These are phyloP conservation scores for Alopecurus myosuroides DNA, from an alignment of 176 grass and related monocot species.

Conservation along the genomic window DNA sequence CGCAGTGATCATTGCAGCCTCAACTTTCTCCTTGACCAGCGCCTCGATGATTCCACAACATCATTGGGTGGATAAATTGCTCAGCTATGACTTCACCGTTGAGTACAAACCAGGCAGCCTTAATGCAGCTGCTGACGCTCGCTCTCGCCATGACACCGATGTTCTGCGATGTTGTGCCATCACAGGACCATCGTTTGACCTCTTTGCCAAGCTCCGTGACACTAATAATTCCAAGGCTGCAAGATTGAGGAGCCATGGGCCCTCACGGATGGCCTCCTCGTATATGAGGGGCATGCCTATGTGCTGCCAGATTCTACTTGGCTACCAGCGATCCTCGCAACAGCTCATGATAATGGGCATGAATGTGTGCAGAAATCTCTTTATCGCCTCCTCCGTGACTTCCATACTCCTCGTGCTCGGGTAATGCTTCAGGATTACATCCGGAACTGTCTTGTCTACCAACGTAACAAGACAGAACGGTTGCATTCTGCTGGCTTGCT, in stretches of 20 bases:
- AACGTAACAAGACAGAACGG: neutral
- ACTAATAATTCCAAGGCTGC: neutral
- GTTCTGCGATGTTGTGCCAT: neutral
- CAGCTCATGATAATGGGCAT: neutral
- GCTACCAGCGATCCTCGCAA: neutral
- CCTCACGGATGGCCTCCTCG: neutral
- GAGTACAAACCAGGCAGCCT: neutral
- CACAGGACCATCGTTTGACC: neutral
- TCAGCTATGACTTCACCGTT: neutral
- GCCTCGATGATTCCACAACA: neutral
- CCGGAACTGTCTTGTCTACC: neutral
- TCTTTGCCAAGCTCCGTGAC: neutral
- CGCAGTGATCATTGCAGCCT: neutral
- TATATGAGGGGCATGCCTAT: too few species aligned
- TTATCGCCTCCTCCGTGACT: neutral
- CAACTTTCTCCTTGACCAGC: neutral
- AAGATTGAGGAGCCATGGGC: neutral
- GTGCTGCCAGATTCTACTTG: neutral
- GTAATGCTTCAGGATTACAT: neutral
- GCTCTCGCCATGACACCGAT: neutral
- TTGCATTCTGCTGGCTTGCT: neutral
- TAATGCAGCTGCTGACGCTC: neutral
- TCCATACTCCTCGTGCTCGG: neutral
- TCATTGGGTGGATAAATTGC: neutral
- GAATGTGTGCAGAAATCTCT: neutral